Conservation (phyloP, 495 filamentous ascomycete genomes). For the Penicillium fimorum region DNA sequence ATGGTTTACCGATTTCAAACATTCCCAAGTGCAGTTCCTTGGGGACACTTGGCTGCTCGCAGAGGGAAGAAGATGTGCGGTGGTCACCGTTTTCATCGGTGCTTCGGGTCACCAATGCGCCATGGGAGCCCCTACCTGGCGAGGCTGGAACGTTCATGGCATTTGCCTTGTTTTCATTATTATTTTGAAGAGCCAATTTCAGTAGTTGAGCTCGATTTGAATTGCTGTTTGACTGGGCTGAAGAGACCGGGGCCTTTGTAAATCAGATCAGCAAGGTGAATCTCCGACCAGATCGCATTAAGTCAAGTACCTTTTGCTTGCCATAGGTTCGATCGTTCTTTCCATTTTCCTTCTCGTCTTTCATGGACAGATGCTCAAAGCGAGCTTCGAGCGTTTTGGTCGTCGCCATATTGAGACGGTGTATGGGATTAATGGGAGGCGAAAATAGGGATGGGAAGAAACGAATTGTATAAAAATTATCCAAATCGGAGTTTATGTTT, state of each 20-base stretch:
- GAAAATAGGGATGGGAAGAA: slow-evolving; percentile 1
- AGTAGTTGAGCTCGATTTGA: slow-evolving; percentile 68
- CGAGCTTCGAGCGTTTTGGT: slow-evolving; percentile 69
- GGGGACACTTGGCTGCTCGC: slow-evolving; percentile 57
- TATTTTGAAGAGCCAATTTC: slow-evolving; percentile 80
- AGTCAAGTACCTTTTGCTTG: slow-evolving; percentile 64
- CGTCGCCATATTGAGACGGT: slow-evolving; percentile 48
- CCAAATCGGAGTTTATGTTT: background rate
- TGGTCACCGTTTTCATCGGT: slow-evolving; percentile 58
- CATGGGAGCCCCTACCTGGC: slow-evolving; percentile 36
- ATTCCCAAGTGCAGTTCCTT: slow-evolving; percentile 92
- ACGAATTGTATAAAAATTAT: background rate
- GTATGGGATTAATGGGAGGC: slow-evolving; percentile 10
- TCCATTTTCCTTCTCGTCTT: slow-evolving; percentile 69
- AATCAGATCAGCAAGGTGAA: slow-evolving; percentile 29
- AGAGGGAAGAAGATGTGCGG: slow-evolving; percentile 52
- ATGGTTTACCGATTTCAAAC: slow-evolving; percentile 96
- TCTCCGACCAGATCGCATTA: background rate
- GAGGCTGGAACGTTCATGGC: slow-evolving; percentile 38
- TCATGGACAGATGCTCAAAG: slow-evolving; percentile 78
- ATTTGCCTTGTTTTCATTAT: slow-evolving; percentile 55
- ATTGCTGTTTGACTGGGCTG: slow-evolving; percentile 56
- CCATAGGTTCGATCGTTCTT: slow-evolving; percentile 50
- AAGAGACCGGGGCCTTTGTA: slow-evolving; percentile 44
- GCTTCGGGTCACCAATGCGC: slow-evolving; percentile 41